Evolutionary conservation across 371 early-diverging fungal species (phyloP), one percentile per base, ranked within the genome.

Genomic region (Syncephalastrum contaminatum): DNA sequence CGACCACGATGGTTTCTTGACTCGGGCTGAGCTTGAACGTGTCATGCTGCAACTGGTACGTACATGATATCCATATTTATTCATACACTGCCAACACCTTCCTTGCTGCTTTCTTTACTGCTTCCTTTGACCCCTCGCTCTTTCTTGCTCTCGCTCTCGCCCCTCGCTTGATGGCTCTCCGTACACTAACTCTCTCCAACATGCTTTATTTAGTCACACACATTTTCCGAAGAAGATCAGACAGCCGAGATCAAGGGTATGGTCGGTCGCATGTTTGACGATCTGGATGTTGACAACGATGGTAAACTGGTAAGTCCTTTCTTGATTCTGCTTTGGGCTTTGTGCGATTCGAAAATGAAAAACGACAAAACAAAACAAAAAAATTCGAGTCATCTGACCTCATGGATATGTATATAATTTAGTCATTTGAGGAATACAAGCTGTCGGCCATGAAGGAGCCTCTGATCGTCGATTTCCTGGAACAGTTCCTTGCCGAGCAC

Each of bases 381-480:
- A 30, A 14, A n/a, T 50, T 15, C 13, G 22, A 7, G 20, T 42
- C 12, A 56, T 20, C 44, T 21, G 21, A 43, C 18, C 39, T 18
- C 25, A 19, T 54, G 15, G 21, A 36, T 51, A 43, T 40, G 43
- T 16, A 53, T 19, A 48, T 27, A 40, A 51, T 27, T 7, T 61
- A 88, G 89, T 85, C 89, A 22, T 80, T 89, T 58, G 82, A 80
- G 22, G 93, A 92, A 68, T 91, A 87, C 66, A 88, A 90, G 51
- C 63, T 92, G 27, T 88, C 88, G 58, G 88, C 89, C 10, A 84
- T 92, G 78, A 92, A 92, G 58, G 93, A 92, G 60, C 93, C 93
- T 0, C 57, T 92, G 59, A 84, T 90, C 20, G 81, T 88, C 43
- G 90, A 92, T 63, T 91, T 92, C 60, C 57, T 92, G 25, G 84